Base-by-base conservation (phyloP, 768 basidiomycete genomes). In the Pleurotus djamor region DNA sequence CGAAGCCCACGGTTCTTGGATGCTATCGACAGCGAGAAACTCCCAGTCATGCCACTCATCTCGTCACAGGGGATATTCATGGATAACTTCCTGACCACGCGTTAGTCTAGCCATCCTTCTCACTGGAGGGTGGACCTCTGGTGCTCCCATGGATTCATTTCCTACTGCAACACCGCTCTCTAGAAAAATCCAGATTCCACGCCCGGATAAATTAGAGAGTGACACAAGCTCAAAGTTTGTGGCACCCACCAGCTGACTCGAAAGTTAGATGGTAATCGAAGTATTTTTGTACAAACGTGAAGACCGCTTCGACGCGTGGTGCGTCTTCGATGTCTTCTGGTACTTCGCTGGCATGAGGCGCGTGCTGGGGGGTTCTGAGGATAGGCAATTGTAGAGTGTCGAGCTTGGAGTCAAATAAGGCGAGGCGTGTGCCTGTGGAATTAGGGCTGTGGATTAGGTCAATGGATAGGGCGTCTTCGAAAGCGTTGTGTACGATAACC, bases 381-480 rank as follows among this genome's bases (percentile, higher is more conserved):
- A 86, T 69, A 1, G 86, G 83, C 2, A 86, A 71, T 59, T 72
- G 77, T 51, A 86, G 63, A n/a, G 73, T 65, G 50, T 78, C 73
- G n/a, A 89, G 64, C 32, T 73, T 74, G 21, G 85, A 83, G 66
- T 90, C 88, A 63, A 90, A 90, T 13, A 90, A 67, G 12, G 76
- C 82, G 32, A 89, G 67, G 7, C 73, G 67, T 21, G 60, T 36
- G 35, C 48, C 12, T 12, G n/a, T 33, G 21, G 36, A 44, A 36
- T 38, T 28, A 28, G 21, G 21, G 21, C 21, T 28, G 55, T 43
- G 36, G 17, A 17, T 17, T 48, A 17, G 44, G 37, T 17, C 17
- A 34, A 38, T 14, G 32, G 14, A 56, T n/a, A 10, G 14, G 16
- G 21, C 21, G 21, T 28, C 21, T 13, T 33, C 45, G 12, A n/a